A percentile compares a stretch with the other conserved stretches of the same genome.
These are phyloP conservation scores for Calonectria pseudoturangicola DNA, from an alignment of 2,329 filamentous ascomycete species.

Conservation along the genomic window DNA sequence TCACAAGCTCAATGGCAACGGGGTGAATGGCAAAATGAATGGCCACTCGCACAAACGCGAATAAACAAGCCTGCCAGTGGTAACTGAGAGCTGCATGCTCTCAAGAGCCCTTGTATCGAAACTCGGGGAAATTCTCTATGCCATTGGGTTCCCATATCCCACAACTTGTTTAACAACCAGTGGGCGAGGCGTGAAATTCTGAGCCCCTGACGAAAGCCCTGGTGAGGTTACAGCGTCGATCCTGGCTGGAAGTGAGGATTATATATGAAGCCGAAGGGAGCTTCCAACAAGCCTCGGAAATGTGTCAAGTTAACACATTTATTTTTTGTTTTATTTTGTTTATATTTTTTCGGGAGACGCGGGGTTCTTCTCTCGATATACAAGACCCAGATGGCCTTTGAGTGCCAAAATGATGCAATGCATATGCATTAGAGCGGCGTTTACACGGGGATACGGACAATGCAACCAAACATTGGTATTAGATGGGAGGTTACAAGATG, in stretches of 20 bases:
- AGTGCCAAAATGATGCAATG: slow-evolving; percentile 30
- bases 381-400: slow-evolving; percentile 3
- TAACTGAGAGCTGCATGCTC: slow-evolving; percentile 20
- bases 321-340: neutral
- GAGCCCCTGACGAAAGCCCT: slow-evolving; percentile 32
- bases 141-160: slow-evolving; percentile 2
- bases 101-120: neutral
- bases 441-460: slow-evolving; percentile 31
- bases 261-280: slow-evolving; percentile 26
- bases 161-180: neutral
- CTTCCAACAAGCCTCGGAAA: slow-evolving; percentile 19
- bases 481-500: slow-evolving; percentile 5
- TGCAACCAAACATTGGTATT: neutral
- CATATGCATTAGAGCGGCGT: slow-evolving; percentile 45
- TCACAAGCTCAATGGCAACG: slow-evolving; percentile 55
- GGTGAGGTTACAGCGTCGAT: slow-evolving; percentile 40
- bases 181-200: slow-evolving; percentile 13
- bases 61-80: slow-evolving; percentile 37
- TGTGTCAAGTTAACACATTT: slow-evolving; percentile 23
- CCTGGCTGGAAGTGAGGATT: slow-evolving; percentile 42
- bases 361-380: slow-evolving; percentile 8
- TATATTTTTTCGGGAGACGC: neutral
- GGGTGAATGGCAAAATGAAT: slow-evolving; percentile 35
- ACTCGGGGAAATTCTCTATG: neutral
- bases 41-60: slow-evolving; percentile 55